Conservation (phyloP, 306 rosid genomes). For the Lupinus albus region DNA sequence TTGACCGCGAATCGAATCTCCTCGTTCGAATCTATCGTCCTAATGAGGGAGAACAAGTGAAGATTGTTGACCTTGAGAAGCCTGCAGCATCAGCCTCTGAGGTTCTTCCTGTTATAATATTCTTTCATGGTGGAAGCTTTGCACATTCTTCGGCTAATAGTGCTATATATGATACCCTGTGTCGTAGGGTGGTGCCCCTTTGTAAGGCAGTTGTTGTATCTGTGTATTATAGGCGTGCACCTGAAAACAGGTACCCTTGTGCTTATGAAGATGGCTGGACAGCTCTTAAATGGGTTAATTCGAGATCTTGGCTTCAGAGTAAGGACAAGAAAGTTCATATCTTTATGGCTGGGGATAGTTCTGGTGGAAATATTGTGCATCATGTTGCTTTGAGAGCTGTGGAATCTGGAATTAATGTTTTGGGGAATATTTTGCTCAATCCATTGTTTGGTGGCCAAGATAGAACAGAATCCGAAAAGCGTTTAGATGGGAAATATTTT, state of each 20-base stretch:
- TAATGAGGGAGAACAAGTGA: slow-evolving; percentile 49
- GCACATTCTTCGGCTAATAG: slow-evolving; percentile 92
- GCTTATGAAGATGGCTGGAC: slow-evolving; percentile 99
- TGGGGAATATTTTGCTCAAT: slow-evolving; percentile 84
- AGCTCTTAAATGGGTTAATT: slow-evolving; percentile 74
- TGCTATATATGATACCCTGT: slow-evolving; percentile 83
- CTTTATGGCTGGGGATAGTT: slow-evolving; percentile 91
- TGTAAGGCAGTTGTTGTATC: slow-evolving; percentile 94
- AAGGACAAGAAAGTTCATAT: slow-evolving; percentile 80
- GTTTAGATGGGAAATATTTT: slow-evolving; percentile 85
- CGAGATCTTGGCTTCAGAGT: slow-evolving; percentile 87
- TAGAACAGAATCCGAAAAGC: slow-evolving; percentile 76
- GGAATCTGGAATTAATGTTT: slow-evolving; percentile 67
- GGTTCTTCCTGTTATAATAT: slow-evolving; percentile 74
- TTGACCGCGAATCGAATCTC: slow-evolving; percentile 68
- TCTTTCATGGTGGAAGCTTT: slow-evolving; percentile 99
- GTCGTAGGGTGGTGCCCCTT: slow-evolving; percentile 75
- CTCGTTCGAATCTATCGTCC: slow-evolving; percentile 76
- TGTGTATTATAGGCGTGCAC: slow-evolving; percentile 87
- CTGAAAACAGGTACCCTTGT: slow-evolving; percentile 79
- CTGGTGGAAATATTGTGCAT: slow-evolving; percentile 96
- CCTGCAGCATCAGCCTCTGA: slow-evolving; percentile 52
- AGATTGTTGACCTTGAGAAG: slow-evolving; percentile 66
- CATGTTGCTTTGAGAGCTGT: slow-evolving; percentile 79
- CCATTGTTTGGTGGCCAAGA: slow-evolving; percentile 93